phyloP scores from a whole-genome alignment of 495 filamentous ascomycete species.

The Penicillium steckii region DNA sequence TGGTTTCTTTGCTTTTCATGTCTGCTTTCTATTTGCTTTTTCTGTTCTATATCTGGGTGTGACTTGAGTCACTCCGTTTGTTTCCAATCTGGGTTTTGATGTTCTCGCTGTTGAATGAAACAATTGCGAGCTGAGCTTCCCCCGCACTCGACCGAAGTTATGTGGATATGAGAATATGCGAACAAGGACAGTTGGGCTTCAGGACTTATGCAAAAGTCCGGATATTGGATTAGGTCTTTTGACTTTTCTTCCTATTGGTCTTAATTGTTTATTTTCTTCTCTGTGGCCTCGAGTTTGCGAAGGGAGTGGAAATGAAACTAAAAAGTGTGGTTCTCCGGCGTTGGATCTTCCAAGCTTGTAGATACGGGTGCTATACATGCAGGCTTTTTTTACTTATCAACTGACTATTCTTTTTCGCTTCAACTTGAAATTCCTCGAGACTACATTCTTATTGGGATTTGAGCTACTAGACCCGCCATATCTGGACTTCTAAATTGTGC shows the following conservation, averaged over 20 bases:
- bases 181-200: too few species aligned
- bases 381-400: conserved; percentile 12
- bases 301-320: conserved; percentile 21
- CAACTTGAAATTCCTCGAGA: neutral
- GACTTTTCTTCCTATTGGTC: neutral
- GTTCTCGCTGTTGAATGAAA: too few species aligned
- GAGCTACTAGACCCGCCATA: too few species aligned
- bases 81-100: neutral
- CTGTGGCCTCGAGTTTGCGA: conserved; percentile 1
- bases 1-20: conserved; percentile 12
- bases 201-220: too few species aligned
- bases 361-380: conserved; percentile 35
- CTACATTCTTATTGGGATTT: neutral
- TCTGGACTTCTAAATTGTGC: neutral
- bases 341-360: conserved; percentile 34
- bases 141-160: too few species aligned
- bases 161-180: too few species aligned
- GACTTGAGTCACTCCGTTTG: neutral
- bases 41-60: neutral
- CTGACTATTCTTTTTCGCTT: neutral
- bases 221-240: too few species aligned
- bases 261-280: conserved; percentile 12
- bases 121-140: too few species aligned
- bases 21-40: conserved; percentile 1
- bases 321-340: conserved; percentile 32